A percentile compares a stretch with the other conserved stretches of the same genome.
These are phyloP conservation scores for Termitomyces titanicus DNA, from an alignment of 768 basidiomycete species.

Conservation along the genomic window DNA sequence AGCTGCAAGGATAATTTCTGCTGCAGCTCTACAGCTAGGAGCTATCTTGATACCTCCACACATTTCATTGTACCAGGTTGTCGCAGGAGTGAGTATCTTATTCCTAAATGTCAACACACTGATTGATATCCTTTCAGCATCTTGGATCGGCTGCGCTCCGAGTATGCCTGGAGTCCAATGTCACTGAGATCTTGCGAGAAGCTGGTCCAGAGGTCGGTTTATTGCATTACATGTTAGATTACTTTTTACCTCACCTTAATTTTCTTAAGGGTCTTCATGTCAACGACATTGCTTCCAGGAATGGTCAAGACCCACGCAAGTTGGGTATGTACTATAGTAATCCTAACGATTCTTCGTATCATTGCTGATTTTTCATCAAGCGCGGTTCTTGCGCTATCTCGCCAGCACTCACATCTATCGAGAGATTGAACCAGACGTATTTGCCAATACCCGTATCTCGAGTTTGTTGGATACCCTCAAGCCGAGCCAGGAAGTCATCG, in stretches of 20 bases:
- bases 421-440: slow-evolving; percentile 33
- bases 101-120: not conserved
- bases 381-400: slow-evolving; percentile 33
- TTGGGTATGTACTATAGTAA: not conserved
- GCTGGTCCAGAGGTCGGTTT: slow-evolving; percentile 29
- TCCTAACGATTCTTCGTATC: not conserved
- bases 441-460: slow-evolving; percentile 35
- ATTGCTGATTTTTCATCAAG: slow-evolving; percentile 13
- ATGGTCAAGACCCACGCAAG: slow-evolving; percentile 16
- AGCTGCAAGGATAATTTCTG: slow-evolving; percentile 25
- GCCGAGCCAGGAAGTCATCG: slow-evolving; percentile 21
- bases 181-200: slow-evolving; percentile 37
- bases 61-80: slow-evolving; percentile 19
- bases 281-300: slow-evolving; percentile 26
- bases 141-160: slow-evolving; percentile 25
- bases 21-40: slow-evolving; percentile 28
- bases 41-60: slow-evolving; percentile 24
- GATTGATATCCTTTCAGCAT: slow-evolving; percentile 11
- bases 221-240: not conserved
- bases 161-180: slow-evolving; percentile 28
- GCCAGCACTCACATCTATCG: slow-evolving; percentile 35
- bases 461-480: slow-evolving; percentile 29
- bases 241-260: not conserved
- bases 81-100: slow-evolving; percentile 21
- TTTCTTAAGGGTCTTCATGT: slow-evolving; percentile 25